These are phyloP conservation scores for Lotmaria passim DNA, from an alignment of 208 protist species.

Conservation along the genomic window DNA sequence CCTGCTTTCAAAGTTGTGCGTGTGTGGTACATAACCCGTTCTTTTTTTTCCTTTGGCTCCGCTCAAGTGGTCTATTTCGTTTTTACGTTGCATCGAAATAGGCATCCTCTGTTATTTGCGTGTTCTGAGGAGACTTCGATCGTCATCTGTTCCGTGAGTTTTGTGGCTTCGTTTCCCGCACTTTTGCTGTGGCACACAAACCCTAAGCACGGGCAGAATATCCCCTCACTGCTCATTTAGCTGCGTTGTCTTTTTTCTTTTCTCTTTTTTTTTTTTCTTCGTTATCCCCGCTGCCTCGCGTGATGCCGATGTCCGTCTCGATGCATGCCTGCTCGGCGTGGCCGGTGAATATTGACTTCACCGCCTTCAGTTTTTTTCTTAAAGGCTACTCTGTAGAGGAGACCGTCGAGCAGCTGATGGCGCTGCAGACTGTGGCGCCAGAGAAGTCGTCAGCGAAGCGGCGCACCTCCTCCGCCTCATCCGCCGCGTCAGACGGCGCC, in stretches of 20 bases:
- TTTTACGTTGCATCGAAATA: too few species aligned
- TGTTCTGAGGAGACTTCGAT: too few species aligned
- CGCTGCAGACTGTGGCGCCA: constrained; percentile 14
- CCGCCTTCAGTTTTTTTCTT: constrained; percentile 64
- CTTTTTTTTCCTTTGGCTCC: too few species aligned
- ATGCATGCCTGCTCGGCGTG: constrained; percentile 78
- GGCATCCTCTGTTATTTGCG: too few species aligned
- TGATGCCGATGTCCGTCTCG: constrained; percentile 56
- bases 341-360: constrained; percentile 77
- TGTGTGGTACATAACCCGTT: too few species aligned
- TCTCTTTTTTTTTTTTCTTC: constrained; percentile 28
- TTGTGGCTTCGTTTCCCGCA: too few species aligned
- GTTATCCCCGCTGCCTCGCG: not conserved
- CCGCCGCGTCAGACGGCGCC: not conserved
- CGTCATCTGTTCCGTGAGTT: too few species aligned
- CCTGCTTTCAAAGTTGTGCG: too few species aligned
- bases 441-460: not conserved
- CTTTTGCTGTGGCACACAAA: too few species aligned
- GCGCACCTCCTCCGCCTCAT: constrained; percentile 11
- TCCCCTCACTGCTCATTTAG: not conserved
- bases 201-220: too few species aligned
- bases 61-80: too few species aligned
- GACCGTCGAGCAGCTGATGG: constrained; percentile 61
- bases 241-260: constrained; percentile 12
- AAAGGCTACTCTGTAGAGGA: constrained; percentile 76